Evolutionary conservation across 2,329 filamentous ascomycete species (phyloP), one percentile per base, ranked within the genome.

Genomic region (Fusarium pseudonygamai): DNA sequence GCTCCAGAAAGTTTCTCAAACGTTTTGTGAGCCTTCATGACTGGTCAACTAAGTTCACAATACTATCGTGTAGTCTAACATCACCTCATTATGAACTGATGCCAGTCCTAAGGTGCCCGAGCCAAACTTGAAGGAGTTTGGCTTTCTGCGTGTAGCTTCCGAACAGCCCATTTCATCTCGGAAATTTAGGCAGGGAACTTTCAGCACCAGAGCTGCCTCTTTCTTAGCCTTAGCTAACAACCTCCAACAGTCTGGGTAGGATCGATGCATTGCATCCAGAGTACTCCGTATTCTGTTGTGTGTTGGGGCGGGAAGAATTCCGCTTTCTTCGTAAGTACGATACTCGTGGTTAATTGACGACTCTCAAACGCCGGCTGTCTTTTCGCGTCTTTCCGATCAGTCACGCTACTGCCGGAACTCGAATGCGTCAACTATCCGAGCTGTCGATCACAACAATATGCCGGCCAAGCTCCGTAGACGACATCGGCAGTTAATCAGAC

Each of bases 391-490:
- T 60, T 60, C 47, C 40, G 40, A 32, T 50, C 34, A 26, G 30
- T 28, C 56, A 67, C 46, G 46, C 67, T 71, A 71, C 56, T 71
- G 52, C 42, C 45, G 49, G 36, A 71, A 39, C 32, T 61, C 34
- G 50, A 73, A 56, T 32, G 69, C 24, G 43, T 60, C 28, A 60
- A 64, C 32, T 39, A 34, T 67, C 56, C 37, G 40, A 43, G 32
- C 34, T 45, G 66, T 57, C 55, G 71, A 73, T 71, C 58, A 58
- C n/a, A 67, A 53, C 49, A 59, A 58, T 45, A 45, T 73, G 55
- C 70, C 70, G 60, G 37, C 32, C 24, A 55, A 50, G 60, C 49
- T 47, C 66, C 46, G 42, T 36, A 60, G n/a, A 30, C 32, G 32
- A 55, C 55, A 45, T 37, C 65, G 70, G 70, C 42, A 73, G 52